These are phyloP conservation scores for Erigeron philadelphicus DNA, from an alignment of 140 eudicot species.

Conservation along the genomic window DNA sequence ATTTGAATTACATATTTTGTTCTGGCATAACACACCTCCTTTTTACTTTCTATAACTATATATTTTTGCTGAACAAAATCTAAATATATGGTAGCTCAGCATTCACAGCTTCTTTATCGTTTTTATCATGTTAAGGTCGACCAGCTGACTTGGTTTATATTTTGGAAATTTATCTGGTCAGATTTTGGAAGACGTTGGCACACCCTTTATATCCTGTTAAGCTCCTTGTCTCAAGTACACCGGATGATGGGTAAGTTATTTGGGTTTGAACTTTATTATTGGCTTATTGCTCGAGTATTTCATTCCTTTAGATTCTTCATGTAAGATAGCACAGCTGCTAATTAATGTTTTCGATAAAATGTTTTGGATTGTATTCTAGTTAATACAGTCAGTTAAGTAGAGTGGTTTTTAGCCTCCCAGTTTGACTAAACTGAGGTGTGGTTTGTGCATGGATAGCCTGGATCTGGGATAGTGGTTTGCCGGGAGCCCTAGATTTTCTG, in stretches of 20 bases:
- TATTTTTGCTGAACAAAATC: conserved; percentile 9
- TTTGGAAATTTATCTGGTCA: conserved; percentile 30
- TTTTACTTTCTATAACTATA: too few species aligned
- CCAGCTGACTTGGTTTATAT: conserved; percentile 9
- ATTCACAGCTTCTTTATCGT: not conserved
- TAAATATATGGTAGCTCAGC: not conserved
- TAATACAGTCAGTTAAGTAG: conserved; percentile 4
- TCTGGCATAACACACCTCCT: not conserved
- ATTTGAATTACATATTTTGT: not conserved
- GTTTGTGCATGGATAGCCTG: not conserved
- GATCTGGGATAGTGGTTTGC: not conserved
- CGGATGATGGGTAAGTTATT: conserved; percentile 55
- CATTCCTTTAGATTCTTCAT: not conserved
- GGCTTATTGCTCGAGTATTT: too few species aligned
- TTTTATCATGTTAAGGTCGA: conserved; percentile 15
- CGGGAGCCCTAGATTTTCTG: conserved; percentile 3
- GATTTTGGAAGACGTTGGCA: conserved; percentile 64
- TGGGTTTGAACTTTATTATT: conserved; percentile 17
- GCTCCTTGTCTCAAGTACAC: conserved; percentile 38
- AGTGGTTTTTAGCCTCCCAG: not conserved
- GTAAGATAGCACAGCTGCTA: not conserved
- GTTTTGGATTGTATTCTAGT: not conserved
- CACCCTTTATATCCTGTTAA: conserved; percentile 58
- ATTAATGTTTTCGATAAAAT: not conserved
- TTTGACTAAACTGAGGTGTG: not conserved